These are phyloP conservation scores for Sphagnurus paluster DNA, from an alignment of 1,284 basidiomycete genomes.

Conservation along the genomic window DNA sequence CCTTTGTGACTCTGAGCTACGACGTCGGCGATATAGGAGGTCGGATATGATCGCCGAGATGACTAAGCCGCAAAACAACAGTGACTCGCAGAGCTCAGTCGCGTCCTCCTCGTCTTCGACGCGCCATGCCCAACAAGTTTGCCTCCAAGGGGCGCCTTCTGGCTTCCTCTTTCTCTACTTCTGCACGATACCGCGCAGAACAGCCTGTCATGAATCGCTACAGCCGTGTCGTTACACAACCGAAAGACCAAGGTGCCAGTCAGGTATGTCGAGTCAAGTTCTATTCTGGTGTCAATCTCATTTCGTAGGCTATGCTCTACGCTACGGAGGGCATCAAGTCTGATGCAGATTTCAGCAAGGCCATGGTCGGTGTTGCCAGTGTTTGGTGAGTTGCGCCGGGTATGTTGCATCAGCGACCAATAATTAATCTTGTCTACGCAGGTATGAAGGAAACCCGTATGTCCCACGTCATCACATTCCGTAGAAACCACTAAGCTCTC, in stretches of 20 bases:
- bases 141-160: constrained; percentile 22
- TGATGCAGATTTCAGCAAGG: constrained; percentile 85
- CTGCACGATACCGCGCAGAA: constrained; percentile 38
- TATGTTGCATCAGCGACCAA: not conserved
- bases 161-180: constrained; percentile 36
- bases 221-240: constrained; percentile 81
- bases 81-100: constrained; percentile 3
- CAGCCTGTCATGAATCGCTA: constrained; percentile 78
- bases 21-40: not conserved
- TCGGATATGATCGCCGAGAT: constrained; percentile 15
- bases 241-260: constrained; percentile 91
- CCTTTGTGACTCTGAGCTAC: too few relatives aligned
- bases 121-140: constrained; percentile 23
- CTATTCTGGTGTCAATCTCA: constrained; percentile 11
- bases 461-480: constrained; percentile 29
- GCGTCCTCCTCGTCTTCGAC: constrained; percentile 2
- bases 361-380: constrained; percentile 94
- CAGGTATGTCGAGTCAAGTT: constrained; percentile 54
- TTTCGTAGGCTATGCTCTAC: constrained; percentile 87
- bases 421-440: constrained; percentile 26
- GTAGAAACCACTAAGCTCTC: constrained; percentile 5
- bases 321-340: constrained; percentile 86
- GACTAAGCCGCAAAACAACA: constrained; percentile 17
- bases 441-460: constrained; percentile 91
- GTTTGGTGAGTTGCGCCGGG: constrained; percentile 71